Percentiles rank a stretch among this genome's conserved stretches.
phyloP scores from a whole-genome alignment of 345 rosid genomes.

The Linum lewisii region DNA sequence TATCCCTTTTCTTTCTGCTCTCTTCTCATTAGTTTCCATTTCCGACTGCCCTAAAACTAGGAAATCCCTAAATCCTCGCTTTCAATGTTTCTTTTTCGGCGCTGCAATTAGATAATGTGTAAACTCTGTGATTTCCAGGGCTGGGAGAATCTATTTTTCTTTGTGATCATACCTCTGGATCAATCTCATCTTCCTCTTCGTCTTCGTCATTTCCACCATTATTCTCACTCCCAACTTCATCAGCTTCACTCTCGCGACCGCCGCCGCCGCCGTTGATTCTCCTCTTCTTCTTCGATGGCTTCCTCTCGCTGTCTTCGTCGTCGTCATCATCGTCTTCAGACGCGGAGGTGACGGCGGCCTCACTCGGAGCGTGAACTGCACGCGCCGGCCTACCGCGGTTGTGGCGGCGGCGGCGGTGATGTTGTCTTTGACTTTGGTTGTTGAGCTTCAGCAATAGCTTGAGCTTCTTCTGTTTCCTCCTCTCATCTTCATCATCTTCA shows the following conservation, averaged over 20 bases:
- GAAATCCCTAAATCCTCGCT: background rate
- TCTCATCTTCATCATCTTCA: slow-evolving; percentile 26
- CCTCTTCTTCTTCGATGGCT: slow-evolving; percentile 29
- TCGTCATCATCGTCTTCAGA: slow-evolving; percentile 29
- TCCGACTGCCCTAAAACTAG: background rate
- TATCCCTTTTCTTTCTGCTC: background rate
- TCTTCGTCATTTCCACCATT: slow-evolving; percentile 31
- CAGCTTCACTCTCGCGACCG: slow-evolving; percentile 21
- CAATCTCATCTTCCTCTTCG: slow-evolving; percentile 17
- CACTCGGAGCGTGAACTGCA: background rate
- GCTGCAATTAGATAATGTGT: background rate
- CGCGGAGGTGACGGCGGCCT: slow-evolving; percentile 1
- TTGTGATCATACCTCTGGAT: slow-evolving; percentile 17
- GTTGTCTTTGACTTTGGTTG: slow-evolving; percentile 13
- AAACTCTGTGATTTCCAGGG: too few relatives aligned
- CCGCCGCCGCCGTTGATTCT: slow-evolving; percentile 21
- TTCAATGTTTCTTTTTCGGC: background rate
- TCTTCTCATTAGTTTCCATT: slow-evolving; percentile 8
- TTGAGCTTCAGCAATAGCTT: slow-evolving; percentile 67
- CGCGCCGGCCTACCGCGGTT: background rate
- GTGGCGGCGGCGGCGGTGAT: background rate
- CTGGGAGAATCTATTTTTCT: too few relatives aligned
- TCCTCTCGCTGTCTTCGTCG: slow-evolving; percentile 17
- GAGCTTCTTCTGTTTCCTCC: slow-evolving; percentile 67
- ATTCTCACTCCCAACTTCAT: slow-evolving; percentile 24